Base-by-base conservation (phyloP, 345 rosid genomes). In the Sonneratia alba region DNA sequence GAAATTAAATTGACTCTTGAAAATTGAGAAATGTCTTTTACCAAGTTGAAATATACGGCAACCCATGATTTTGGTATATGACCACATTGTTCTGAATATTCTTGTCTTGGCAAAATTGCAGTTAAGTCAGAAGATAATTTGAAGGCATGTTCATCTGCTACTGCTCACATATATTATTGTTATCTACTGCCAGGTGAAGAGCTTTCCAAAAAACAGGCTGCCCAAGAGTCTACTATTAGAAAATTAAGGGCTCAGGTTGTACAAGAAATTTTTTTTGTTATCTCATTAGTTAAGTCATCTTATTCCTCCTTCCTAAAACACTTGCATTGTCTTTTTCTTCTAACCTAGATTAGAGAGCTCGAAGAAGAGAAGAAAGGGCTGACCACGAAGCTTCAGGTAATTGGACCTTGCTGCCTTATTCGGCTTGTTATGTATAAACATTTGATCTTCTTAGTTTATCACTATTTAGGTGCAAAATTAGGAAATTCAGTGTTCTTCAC, bases 281-380 rank as follows among this genome's bases (percentile, higher is more conserved):
- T 72, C 13, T 67, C 15, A 34, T 19, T 62, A 36, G 14, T 67
- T 19, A 48, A 67, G 68, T 68, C 21, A 14, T 21, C 34, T 18
- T 38, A 49, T 69, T 63, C 43, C 37, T 53, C 65, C 78, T 75
- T 56, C 59, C 53, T 74, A 37, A 48, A 38, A 56, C 64, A 61
- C 77, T 72, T 81, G 74, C 69, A 57, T 6, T 62, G 4, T 73
- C 21, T n/a, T 68, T 75, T 71, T 67, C 65, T n/a, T 79, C 80
- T 34, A 77, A 77, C 38, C 81, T 85, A 96, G 98, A 87, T 89
- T 72, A 84, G 98, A 81, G 99, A 92, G 82, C 81, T 83, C 69
- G 99, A 96, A 81, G 99, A 96, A 81, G 99, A 96, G 85, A 96
- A 92, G 91, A 91, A 89, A 86, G 95, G 97, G 75, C 78, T 96